Evolutionary conservation across 148 eudicot species (phyloP), one percentile per base, ranked within the genome.

Genomic region (Euryodendron excelsum): DNA sequence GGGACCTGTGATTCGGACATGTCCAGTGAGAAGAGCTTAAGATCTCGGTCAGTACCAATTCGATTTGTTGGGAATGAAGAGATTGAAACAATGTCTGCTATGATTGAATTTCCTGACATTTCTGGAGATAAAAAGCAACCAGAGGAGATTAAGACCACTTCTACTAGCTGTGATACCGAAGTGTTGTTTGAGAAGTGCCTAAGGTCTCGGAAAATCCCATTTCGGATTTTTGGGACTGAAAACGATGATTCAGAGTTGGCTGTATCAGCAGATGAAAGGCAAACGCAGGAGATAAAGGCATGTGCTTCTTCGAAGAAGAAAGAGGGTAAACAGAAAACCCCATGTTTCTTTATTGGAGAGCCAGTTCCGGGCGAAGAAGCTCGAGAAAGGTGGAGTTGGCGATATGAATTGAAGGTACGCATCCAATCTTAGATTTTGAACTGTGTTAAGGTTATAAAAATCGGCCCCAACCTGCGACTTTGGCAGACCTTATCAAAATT

Each of bases 291-390:
- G 34, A n/a, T 69, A 52, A 65, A 37, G 64, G 61, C 61, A 23
- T 28, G 50, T 27, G 78, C 78, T 45, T 76, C 55, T 1, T 36
- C 52, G n/a, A 71, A 69, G 71, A 75, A 77, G 66, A 76, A 48
- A 64, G 56, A 17, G 76, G 72, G 9, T 21, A 36, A 71, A 37
- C 69, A 75, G 76, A 66, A 59, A 69, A 36, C 36, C 72, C 78
- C 0, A 31, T 39, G 74, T 34, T 87, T 78, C 79, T 94, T 91
- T 71, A 69, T 91, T 21, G 97, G 98, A 31, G 90, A 89, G 59
- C 89, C 97, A 27, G 87, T 94, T 84, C 77, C 80, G 14, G 91
- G 89, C 65, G 90, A 87, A 71, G 97, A 91, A 74, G 98, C 98
- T 84, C 84, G 64, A 65, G 84, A 79, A 73, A 88, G 82, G 75